A percentile compares a stretch with the other conserved stretches of the same genome.
Evolutionary conservation across 352 stramenopile species (phyloP).

Genomic region (Globisporangium okanoganense): DNA sequence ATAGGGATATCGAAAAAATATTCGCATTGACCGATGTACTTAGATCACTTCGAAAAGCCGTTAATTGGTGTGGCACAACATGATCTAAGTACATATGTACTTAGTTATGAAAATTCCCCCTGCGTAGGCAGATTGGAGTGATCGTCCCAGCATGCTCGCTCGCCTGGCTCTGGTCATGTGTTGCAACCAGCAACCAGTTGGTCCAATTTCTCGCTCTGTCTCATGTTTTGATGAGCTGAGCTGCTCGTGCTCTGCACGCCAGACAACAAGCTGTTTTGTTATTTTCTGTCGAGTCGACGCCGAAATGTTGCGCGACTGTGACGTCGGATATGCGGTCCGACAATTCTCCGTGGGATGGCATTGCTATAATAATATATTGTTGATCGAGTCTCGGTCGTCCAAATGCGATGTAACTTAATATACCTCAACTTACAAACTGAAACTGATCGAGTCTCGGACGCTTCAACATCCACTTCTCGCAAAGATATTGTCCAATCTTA

Average conservation of each 20-base stretch:
- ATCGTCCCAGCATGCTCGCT: neutral
- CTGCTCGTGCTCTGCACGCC: neutral
- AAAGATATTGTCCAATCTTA: neutral
- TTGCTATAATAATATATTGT: too few species aligned
- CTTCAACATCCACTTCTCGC: neutral
- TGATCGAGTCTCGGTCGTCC: too few species aligned
- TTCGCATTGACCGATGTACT: too few species aligned
- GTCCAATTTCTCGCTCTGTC: conserved; percentile 1
- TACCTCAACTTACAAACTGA: too few species aligned
- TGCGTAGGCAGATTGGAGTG: too few species aligned
- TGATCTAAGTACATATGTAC: too few species aligned
- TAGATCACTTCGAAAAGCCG: too few species aligned
- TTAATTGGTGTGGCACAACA: too few species aligned
- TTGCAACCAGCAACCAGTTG: neutral
- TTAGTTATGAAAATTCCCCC: too few species aligned
- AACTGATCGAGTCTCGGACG: neutral
- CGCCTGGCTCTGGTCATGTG: neutral
- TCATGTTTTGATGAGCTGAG: conserved; percentile 12
- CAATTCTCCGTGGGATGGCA: too few species aligned
- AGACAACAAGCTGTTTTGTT: neutral
- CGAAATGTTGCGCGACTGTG: neutral
- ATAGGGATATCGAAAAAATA: too few species aligned
- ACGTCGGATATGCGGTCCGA: neutral
- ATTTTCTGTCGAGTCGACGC: neutral
- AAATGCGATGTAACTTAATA: too few species aligned